Base-by-base conservation (phyloP, 345 rosid genomes). In the Eucalyptus pauciflora region DNA sequence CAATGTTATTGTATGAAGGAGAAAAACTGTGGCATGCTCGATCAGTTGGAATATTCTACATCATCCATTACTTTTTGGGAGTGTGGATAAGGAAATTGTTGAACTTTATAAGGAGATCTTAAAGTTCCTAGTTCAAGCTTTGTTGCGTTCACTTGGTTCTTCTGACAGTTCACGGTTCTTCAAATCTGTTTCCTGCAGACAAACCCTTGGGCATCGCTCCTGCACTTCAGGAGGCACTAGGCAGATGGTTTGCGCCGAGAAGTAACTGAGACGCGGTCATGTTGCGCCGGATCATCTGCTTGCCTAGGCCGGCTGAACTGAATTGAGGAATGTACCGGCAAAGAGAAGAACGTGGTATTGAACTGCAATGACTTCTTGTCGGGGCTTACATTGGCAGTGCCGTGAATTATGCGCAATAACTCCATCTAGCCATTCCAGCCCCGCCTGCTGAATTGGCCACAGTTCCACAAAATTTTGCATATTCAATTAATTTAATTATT, bases 391-490 rank as follows among this genome's bases (percentile, higher is more conserved):
- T 76, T 3, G 48, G 85, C 85, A 41, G 24, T 41, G 48, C 48
- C 5, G 46, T 7, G 25, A 41, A 76, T 22, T 20, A 76, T 76
- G 48, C 45, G 85, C 85, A 3, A 76, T 41, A 22, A 76, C 85
- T 76, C 45, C 85, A 41, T 41, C 29, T 43, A 20, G 5, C 85
- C 48, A 76, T 76, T 76, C 29, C 85, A 20, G 85, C 48, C 48
- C 48, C 25, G 9, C 50, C 49, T 20, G 17, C 69, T 13, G 18
- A 52, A 86, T 62, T 56, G 88, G 60, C 11, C 43, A 14, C 52
- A 52, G 80, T 87, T 69, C 50, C 88, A 37, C 85, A n/a, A 80
- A 91, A 86, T 88, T 90, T 90, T 91, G 88, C 89, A 52, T 43
- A 46, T 88, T 71, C 81, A 41, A 71, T 86, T 86, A 45, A 79